Conservation (phyloP, 768 basidiomycete genomes). For the Lentinula raphanica region DNA sequence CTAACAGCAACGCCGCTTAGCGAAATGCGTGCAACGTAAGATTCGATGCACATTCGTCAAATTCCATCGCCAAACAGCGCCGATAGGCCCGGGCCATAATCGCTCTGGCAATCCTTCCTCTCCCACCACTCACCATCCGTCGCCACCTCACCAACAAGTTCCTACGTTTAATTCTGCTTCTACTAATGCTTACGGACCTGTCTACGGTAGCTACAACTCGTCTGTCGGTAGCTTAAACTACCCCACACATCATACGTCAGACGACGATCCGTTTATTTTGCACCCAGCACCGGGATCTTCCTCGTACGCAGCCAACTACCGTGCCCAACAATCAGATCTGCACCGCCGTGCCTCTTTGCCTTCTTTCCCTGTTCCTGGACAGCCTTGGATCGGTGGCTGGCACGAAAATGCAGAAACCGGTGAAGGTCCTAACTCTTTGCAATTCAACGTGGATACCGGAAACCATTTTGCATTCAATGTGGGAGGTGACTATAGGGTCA, state of each 20-base stretch:
- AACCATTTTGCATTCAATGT: neutral
- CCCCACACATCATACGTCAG: neutral
- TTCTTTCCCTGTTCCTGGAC: neutral
- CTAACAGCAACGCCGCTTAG: constrained; percentile 28
- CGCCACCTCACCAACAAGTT: constrained; percentile 11
- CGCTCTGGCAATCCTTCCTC: constrained; percentile 13
- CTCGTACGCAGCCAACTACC: neutral
- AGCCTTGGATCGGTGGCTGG: constrained; percentile 2
- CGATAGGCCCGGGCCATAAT: constrained; percentile 66
- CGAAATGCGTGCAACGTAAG: constrained; percentile 71
- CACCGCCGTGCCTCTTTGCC: constrained; percentile 1
- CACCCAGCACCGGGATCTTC: neutral
- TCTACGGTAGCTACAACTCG: neutral
- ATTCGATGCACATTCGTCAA: constrained; percentile 76
- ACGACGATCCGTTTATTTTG: neutral
- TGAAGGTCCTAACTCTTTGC: neutral
- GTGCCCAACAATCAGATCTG: constrained; percentile 2
- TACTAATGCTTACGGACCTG: neutral
- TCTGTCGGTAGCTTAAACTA: neutral
- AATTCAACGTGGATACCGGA: neutral
- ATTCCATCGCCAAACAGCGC: constrained; percentile 78
- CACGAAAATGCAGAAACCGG: neutral
- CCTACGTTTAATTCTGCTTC: neutral
- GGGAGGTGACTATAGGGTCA: neutral
- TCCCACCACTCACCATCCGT: constrained; percentile 14